phyloP scores from a whole-genome alignment of 2,329 filamentous ascomycete genomes.

The Calonectria multiphialidica region DNA sequence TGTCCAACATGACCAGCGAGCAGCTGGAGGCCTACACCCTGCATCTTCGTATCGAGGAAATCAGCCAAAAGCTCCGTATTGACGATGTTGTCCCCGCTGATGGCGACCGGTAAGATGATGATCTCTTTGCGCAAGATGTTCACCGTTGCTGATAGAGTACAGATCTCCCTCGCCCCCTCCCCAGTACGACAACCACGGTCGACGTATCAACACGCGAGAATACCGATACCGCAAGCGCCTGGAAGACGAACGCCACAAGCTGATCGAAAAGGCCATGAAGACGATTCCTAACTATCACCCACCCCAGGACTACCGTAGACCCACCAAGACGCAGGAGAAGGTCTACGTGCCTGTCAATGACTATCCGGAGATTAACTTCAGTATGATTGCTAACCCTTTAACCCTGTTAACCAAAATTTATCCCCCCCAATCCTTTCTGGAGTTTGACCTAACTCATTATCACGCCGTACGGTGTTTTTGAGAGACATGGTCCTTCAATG shows the following conservation, averaged over 20 bases:
- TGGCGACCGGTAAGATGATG: constrained; percentile 83
- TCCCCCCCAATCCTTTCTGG: constrained; percentile 53
- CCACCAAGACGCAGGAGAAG: constrained; percentile 99
- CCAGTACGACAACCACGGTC: constrained; percentile 99
- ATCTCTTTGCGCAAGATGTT: background rate
- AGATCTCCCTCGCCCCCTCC: constrained; percentile 96
- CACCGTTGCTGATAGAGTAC: constrained; percentile 30
- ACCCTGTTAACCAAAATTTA: constrained; percentile 72
- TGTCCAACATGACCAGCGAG: constrained; percentile 97
- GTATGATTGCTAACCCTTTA: constrained; percentile 99
- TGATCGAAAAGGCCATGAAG: constrained; percentile 99
- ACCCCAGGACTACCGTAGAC: constrained; percentile 96
- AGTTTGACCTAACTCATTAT: constrained; percentile 58
- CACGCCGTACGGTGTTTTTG: constrained; percentile 47
- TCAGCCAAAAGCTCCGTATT: constrained; percentile 98
- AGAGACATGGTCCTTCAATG: constrained; percentile 49
- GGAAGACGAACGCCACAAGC: constrained; percentile 98
- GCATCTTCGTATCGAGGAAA: constrained; percentile 97
- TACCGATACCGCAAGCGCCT: constrained; percentile 98
- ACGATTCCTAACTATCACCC: constrained; percentile 99
- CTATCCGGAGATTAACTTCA: constrained; percentile 99
- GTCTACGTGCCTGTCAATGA: constrained; percentile 99
- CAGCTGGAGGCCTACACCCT: constrained; percentile 97
- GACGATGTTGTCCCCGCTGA: constrained; percentile 98
- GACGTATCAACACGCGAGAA: constrained; percentile 99